Base-by-base conservation (phyloP, 495 filamentous ascomycete genomes). In the Thozetella sp. region DNA sequence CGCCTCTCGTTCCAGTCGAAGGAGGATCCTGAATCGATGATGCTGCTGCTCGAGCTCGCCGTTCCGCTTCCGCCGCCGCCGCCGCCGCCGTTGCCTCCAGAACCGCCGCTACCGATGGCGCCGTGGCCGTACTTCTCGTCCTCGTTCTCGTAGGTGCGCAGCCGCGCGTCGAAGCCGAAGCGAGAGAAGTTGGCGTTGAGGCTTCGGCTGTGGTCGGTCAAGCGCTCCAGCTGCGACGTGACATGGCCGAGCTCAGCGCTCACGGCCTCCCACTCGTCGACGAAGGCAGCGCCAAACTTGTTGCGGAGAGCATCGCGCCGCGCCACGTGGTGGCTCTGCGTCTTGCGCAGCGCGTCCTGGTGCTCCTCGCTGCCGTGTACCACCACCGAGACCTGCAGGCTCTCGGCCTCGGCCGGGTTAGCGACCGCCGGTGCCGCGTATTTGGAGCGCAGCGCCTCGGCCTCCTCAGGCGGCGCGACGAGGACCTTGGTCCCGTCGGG, bases 121-220 rank as follows among this genome's bases (percentile, higher is more conserved):
- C 52, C 62, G 25, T 46, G 27, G 15, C 25, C 58, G 2, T 46
- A 37, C 34, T 62, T 59, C 3, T 59, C 65, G 1, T 25, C 51
- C 20, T 54, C 61, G 50, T 64, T 67, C 30, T 63, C 65, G 63
- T 68, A 75, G 55, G 72, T 77, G 64, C 80, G 72, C 56, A 88
- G 63, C 65, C 83, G 77, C 20, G 85, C 84, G 60, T 73, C 72
- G 57, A 85, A 87, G 15, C 85, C 85, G 67, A 80, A 88, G 61
- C 81, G 81, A 12, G 69, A 73, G 64, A 88, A 88, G 62, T 83
- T 86, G 24, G 80, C 80, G 55, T 84, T 78, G 0, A 86, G 70
- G 19, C 75, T 64, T 6, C 82, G 75, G 17, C 76, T 75, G 61
- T 81, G 83, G 56, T 79, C 74, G 3, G 77, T 79, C 51, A 86